Evolutionary conservation across 2,329 filamentous ascomycete genomes (phyloP).

Genomic region (Lachnellula occidentalis): DNA sequence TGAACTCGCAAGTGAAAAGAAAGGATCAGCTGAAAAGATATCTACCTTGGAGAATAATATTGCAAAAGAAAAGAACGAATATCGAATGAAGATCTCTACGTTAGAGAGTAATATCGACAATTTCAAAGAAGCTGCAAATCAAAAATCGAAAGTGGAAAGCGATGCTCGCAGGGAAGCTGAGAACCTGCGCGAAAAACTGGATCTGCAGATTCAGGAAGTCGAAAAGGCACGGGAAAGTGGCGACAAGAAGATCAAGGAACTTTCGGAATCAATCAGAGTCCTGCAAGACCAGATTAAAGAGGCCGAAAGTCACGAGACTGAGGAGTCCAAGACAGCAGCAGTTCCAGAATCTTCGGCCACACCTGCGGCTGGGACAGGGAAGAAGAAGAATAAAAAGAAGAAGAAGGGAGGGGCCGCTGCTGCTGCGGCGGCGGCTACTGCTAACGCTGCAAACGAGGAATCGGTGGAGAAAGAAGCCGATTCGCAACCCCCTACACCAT

Average conservation of each 20-base stretch:
- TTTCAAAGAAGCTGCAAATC: conserved; percentile 13
- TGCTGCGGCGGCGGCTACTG: conserved; percentile 23
- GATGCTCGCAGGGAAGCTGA: conserved; percentile 20
- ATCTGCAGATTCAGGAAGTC: conserved; percentile 22
- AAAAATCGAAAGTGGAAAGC: conserved; percentile 14
- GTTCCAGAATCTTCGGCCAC: conserved; percentile 7
- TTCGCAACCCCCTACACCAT: conserved; percentile 8
- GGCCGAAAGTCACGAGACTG: conserved; percentile 5
- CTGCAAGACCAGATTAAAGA: conserved; percentile 17
- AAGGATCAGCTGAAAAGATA: conserved; percentile 12
- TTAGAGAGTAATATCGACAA: conserved; percentile 16
- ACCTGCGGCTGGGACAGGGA: conserved; percentile 42
- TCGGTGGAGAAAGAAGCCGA: conserved; percentile 12
- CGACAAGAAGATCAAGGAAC: conserved; percentile 22
- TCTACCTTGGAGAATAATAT: neutral
- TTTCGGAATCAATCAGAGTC: conserved; percentile 17
- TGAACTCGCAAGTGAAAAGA: conserved; percentile 20
- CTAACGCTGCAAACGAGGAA: conserved; percentile 22
- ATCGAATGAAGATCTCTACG: conserved; percentile 17
- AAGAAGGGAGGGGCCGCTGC: conserved; percentile 54
- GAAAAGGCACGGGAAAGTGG: conserved; percentile 15
- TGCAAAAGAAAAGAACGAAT: conserved; percentile 9
- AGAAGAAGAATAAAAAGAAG: conserved; percentile 90
- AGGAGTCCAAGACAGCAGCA: conserved; percentile 9
- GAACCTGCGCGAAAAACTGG: conserved; percentile 12